phyloP scores from a whole-genome alignment of 768 basidiomycete species.

The Hydnum rufescens region DNA sequence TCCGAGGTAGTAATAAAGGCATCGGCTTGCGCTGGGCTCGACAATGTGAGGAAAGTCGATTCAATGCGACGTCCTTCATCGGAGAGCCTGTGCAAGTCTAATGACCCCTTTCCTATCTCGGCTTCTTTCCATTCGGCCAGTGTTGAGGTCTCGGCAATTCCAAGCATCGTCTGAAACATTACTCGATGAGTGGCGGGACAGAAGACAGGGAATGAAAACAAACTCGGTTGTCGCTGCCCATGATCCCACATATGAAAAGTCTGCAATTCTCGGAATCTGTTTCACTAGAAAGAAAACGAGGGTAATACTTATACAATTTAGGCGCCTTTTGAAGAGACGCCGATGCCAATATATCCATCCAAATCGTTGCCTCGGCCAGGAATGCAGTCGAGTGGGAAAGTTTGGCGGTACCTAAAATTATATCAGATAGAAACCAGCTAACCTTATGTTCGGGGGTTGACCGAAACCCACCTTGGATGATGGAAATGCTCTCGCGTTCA shows the following conservation, averaged over 20 bases:
- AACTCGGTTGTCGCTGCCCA: slow-evolving; percentile 69
- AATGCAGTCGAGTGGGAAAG: background rate
- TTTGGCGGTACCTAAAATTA: background rate
- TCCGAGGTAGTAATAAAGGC: slow-evolving; percentile 13
- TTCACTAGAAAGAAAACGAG: background rate
- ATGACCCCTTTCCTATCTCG: slow-evolving; percentile 13
- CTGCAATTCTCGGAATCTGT: background rate
- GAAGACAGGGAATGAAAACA: slow-evolving; percentile 11
- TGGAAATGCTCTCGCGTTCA: background rate
- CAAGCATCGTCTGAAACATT: slow-evolving; percentile 27
- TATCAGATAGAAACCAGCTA: background rate
- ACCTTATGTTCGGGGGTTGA: background rate
- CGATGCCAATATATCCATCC: background rate
- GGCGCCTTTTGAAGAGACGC: background rate
- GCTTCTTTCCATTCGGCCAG: slow-evolving; percentile 46
- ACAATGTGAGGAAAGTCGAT: background rate
- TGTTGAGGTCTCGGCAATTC: slow-evolving; percentile 49
- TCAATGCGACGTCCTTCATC: slow-evolving; percentile 22
- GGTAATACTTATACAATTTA: background rate
- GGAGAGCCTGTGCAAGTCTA: slow-evolving; percentile 44
- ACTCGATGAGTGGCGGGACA: background rate
- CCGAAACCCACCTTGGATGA: background rate
- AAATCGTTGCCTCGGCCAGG: background rate
- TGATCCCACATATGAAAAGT: slow-evolving; percentile 19
- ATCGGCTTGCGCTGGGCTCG: slow-evolving; percentile 24